These are phyloP conservation scores for Paratinospora sagittata DNA, from an alignment of 164 flowering plant species.

Conservation along the genomic window DNA sequence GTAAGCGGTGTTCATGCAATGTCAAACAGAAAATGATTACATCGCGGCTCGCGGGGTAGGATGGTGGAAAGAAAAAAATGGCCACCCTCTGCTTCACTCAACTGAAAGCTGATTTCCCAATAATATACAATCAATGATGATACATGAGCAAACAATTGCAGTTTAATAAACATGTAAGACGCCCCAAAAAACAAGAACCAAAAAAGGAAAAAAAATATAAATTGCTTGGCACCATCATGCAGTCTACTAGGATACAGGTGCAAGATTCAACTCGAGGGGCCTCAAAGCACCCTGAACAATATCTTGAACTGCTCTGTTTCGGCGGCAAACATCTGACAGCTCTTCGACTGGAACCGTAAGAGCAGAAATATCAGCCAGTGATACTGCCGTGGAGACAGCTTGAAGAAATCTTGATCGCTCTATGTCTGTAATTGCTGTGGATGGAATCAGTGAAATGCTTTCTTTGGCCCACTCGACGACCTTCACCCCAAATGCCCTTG, in stretches of 20 bases:
- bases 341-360: conserved; percentile 62
- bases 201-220: neutral
- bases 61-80: conserved; percentile 7
- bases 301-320: conserved; percentile 88
- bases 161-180: neutral
- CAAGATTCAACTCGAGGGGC: conserved; percentile 68
- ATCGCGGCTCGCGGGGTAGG: conserved; percentile 6
- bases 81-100: conserved; percentile 8
- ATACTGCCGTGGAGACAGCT: conserved; percentile 69
- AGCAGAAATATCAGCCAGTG: conserved; percentile 48
- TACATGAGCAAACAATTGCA: conserved; percentile 12
- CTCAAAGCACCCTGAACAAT: conserved; percentile 88
- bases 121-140: conserved; percentile 15
- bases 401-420: conserved; percentile 70
- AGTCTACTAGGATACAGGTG: conserved; percentile 41
- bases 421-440: conserved; percentile 65
- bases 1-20: neutral
- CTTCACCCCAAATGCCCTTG: conserved; percentile 54
- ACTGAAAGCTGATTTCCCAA: neutral
- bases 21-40: neutral
- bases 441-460: conserved; percentile 58
- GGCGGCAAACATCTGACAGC: conserved; percentile 83
- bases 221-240: neutral
- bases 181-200: too few relatives aligned
- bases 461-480: conserved; percentile 84